These are phyloP conservation scores for Torulaspora pretoriensis DNA, from an alignment of 1,139 yeast genomes.

Conservation along the genomic window DNA sequence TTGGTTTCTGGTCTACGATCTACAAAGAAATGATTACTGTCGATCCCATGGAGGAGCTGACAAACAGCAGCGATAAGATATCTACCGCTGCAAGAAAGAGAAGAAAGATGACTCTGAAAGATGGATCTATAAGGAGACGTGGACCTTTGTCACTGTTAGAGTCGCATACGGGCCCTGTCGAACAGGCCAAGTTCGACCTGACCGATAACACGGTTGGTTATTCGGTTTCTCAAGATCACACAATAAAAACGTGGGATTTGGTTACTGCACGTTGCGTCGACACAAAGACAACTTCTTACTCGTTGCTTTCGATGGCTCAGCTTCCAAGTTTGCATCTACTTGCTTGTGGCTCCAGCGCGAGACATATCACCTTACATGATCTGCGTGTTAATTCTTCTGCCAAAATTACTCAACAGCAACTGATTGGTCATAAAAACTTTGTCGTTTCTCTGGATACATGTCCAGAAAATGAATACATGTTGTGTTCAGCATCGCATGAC, in stretches of 20 bases:
- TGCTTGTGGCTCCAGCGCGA: constrained; percentile 92
- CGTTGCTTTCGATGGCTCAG: constrained; percentile 70
- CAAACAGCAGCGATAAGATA: constrained; percentile 37
- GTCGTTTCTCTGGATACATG: constrained; percentile 74
- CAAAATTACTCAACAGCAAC: constrained; percentile 57
- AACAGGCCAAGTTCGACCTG: constrained; percentile 70
- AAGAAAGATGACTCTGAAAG: constrained; percentile 74
- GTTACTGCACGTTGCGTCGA: constrained; percentile 79
- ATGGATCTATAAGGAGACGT: constrained; percentile 71
- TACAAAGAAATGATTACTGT: constrained; percentile 78
- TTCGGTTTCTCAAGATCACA: constrained; percentile 93
- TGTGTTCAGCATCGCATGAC: constrained; percentile 89
- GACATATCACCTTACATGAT: constrained; percentile 90
- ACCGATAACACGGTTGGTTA: constrained; percentile 77
- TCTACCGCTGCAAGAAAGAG: constrained; percentile 87
- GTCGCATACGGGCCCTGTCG: constrained; percentile 84
- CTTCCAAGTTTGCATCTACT: constrained; percentile 63
- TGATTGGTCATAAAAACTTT: constrained; percentile 87
- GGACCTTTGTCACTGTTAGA: constrained; percentile 74
- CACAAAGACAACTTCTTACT: constrained; percentile 83
- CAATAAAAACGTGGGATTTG: constrained; percentile 93
- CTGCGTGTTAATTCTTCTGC: constrained; percentile 61
- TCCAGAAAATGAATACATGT: constrained; percentile 73
- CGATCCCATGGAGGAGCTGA: constrained; percentile 53
- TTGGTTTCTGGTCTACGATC: constrained; percentile 86